These are phyloP conservation scores for Euphorbia peplus DNA, from an alignment of 345 rosid genomes.

Conservation along the genomic window DNA sequence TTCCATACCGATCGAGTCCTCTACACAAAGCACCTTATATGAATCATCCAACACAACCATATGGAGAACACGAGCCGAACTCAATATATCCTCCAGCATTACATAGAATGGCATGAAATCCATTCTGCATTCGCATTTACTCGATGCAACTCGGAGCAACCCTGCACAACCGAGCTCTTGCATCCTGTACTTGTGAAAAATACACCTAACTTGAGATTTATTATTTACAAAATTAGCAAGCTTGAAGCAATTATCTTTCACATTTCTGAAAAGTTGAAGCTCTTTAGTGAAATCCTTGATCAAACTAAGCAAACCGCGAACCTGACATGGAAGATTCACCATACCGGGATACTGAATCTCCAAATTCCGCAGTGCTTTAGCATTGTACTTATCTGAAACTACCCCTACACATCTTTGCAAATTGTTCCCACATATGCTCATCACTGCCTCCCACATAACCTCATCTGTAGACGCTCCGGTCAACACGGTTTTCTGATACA, in stretches of 20 bases:
- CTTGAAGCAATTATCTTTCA: constrained; percentile 43
- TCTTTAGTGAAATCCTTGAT: constrained; percentile 49
- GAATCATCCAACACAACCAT: constrained; percentile 46
- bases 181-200: constrained; percentile 40
- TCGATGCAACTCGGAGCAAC: constrained; percentile 41
- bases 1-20: constrained; percentile 44
- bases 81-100: constrained; percentile 49
- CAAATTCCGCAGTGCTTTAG: constrained; percentile 49
- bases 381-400: constrained; percentile 45
- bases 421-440: constrained; percentile 34
- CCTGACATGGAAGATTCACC: constrained; percentile 61
- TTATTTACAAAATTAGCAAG: constrained; percentile 50
- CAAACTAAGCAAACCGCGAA: constrained; percentile 46
- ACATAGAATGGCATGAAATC: constrained; percentile 29
- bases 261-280: constrained; percentile 41
- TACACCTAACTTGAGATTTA: constrained; percentile 39
- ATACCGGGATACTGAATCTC: constrained; percentile 53
- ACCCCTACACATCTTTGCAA: constrained; percentile 52
- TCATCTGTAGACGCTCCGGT: constrained; percentile 43
- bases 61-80: constrained; percentile 40
- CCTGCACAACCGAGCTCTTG: constrained; percentile 41
- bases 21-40: constrained; percentile 31
- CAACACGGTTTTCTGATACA: constrained; percentile 38
- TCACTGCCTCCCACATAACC: constrained; percentile 43
- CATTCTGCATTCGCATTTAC: constrained; percentile 36